phyloP scores from a whole-genome alignment of 2,329 filamentous ascomycete genomes.

The Nigrospora osmanthi region DNA sequence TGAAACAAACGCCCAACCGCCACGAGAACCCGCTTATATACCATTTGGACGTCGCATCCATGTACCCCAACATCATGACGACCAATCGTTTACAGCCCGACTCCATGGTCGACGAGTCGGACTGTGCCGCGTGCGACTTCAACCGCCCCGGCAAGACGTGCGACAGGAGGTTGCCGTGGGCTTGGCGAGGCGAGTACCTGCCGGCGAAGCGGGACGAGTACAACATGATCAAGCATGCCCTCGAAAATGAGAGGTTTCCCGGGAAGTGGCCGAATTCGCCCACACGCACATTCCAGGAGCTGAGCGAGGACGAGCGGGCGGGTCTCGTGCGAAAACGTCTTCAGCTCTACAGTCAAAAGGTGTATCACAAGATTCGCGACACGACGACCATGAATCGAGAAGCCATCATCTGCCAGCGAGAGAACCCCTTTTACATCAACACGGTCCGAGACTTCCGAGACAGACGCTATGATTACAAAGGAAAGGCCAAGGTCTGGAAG shows the following conservation, averaged over 20 bases:
- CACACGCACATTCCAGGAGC: conserved; percentile 68
- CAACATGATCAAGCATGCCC: conserved; percentile 92
- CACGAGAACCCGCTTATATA: conserved; percentile 87
- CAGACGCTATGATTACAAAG: conserved; percentile 96
- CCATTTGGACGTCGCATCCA: conserved; percentile 95
- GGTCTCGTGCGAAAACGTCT: conserved; percentile 75
- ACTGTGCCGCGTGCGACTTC: conserved; percentile 97
- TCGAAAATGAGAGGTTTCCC: conserved; percentile 90
- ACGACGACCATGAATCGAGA: conserved; percentile 87
- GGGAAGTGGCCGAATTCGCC: conserved; percentile 66
- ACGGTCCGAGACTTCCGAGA: conserved; percentile 95
- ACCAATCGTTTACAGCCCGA: conserved; percentile 96
- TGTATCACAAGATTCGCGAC: conserved; percentile 98
- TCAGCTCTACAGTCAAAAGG: conserved; percentile 92
- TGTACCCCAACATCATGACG: conserved; percentile 99
- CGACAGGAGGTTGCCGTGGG: conserved; percentile 89
- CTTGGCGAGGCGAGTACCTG: conserved; percentile 95
- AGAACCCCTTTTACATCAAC: conserved; percentile 97
- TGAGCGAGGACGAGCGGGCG: conserved; percentile 77
- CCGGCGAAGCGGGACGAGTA: conserved; percentile 96
- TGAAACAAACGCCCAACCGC: conserved; percentile 79
- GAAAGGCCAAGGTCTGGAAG: conserved; percentile 97
- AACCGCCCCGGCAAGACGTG: conserved; percentile 96
- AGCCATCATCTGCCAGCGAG: conserved; percentile 95
- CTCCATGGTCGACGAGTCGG: conserved; percentile 96